These are phyloP conservation scores for Xylariaceae sp. DNA, from an alignment of 2,329 filamentous ascomycete species.

Conservation along the genomic window DNA sequence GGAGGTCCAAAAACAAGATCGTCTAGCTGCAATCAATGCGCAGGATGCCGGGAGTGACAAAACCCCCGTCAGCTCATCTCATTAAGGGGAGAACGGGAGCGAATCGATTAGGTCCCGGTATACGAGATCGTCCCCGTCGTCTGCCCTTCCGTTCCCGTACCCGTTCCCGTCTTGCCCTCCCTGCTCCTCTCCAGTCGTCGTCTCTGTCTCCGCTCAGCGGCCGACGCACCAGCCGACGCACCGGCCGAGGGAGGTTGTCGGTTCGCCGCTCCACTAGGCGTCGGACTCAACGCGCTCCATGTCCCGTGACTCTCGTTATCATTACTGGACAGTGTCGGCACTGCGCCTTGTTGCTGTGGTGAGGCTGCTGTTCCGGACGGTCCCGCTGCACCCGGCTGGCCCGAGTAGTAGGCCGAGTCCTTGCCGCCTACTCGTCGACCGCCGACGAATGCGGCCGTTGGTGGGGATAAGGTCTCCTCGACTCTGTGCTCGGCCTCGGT, in stretches of 20 bases:
- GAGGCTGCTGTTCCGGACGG: conserved; percentile 34
- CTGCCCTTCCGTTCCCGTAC: conserved; percentile 10
- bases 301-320: conserved; percentile 46
- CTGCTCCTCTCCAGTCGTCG: conserved; percentile 49
- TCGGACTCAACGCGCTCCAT: conserved; percentile 49
- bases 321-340: conserved; percentile 44
- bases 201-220: conserved; percentile 50
- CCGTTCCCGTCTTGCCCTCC: conserved; percentile 32
- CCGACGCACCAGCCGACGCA: conserved; percentile 36
- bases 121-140: background rate
- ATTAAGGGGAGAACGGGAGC: no score
- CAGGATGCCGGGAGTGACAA: no score
- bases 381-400: conserved; percentile 43
- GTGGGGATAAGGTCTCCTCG: conserved; percentile 44
- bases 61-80: no score
- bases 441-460: conserved; percentile 52
- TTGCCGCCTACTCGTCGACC: conserved; percentile 45
- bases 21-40: no score
- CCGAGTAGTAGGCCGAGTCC: conserved; percentile 59
- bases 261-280: conserved; percentile 39
- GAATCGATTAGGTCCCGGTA: no score
- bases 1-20: no score
- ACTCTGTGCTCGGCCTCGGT: conserved; percentile 42
- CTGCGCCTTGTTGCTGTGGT: conserved; percentile 30
- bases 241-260: conserved; percentile 35